A percentile compares a stretch with the other conserved stretches of the same genome.
Conservation (phyloP, 495 filamentous ascomycete species). For the Xylaria castorea region DNA sequence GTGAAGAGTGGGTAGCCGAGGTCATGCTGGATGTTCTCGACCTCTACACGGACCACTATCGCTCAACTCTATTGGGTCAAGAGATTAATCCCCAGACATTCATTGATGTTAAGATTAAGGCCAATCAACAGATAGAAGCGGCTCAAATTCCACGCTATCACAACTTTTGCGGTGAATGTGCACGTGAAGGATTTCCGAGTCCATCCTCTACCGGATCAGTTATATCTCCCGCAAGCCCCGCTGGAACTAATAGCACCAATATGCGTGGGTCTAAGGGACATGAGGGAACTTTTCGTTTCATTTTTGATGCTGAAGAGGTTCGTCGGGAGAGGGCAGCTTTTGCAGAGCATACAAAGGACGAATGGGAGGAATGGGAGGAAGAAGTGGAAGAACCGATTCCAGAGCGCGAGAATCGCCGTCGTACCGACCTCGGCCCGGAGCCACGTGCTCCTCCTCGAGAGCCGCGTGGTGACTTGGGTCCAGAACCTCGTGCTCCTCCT, state of each 20-base stretch:
- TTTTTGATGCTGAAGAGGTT: constrained; percentile 82
- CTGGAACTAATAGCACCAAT: constrained; percentile 43
- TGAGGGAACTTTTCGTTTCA: constrained; percentile 81
- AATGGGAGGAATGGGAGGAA: constrained; percentile 78
- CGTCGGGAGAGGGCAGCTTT: constrained; percentile 72
- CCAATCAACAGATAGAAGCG: constrained; percentile 75
- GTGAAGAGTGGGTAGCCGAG: constrained; percentile 77
- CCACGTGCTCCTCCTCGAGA: constrained; percentile 42
- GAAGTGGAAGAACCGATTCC: constrained; percentile 64
- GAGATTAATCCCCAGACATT: constrained; percentile 74
- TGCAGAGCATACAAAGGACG: constrained; percentile 70
- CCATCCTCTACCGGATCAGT: constrained; percentile 44
- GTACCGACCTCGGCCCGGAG: constrained; percentile 40
- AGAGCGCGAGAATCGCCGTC: constrained; percentile 32
- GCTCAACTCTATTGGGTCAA: constrained; percentile 73
- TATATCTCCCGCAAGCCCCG: constrained; percentile 47
- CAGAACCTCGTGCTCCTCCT: constrained; percentile 37
- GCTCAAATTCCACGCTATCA: constrained; percentile 44
- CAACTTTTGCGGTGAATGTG: constrained; percentile 52
- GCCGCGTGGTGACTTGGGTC: constrained; percentile 37
- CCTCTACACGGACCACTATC: constrained; percentile 79
- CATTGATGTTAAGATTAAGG: constrained; percentile 80
- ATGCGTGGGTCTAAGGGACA: constrained; percentile 59
- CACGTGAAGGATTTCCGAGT: constrained; percentile 45
- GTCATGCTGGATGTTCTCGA: constrained; percentile 86